Percentiles rank a stretch among this genome's conserved stretches.
Evolutionary conservation across 345 rosid species (phyloP).

Genomic region (Ricinus communis): DNA sequence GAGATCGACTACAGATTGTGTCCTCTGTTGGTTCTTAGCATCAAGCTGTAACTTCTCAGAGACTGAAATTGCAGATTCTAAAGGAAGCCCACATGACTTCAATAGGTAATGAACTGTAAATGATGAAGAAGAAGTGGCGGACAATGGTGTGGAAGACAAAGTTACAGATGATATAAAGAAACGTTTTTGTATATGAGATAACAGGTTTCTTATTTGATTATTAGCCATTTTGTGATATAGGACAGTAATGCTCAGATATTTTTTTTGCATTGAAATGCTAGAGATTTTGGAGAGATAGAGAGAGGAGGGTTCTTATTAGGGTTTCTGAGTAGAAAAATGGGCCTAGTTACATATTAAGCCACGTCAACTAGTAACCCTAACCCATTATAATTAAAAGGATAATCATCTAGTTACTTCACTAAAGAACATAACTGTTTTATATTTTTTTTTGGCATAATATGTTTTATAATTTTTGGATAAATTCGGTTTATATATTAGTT

Average conservation of each 20-base stretch:
- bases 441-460: too few species aligned
- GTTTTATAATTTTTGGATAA: too few species aligned
- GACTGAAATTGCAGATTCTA: conserved; percentile 21
- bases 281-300: too few species aligned
- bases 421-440: too few species aligned
- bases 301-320: too few species aligned
- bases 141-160: not conserved
- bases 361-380: too few species aligned
- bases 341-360: too few species aligned
- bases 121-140: not conserved
- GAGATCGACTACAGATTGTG: conserved; percentile 12
- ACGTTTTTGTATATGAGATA: not conserved
- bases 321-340: too few species aligned
- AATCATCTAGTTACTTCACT: too few species aligned
- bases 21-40: not conserved
- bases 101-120: conserved; percentile 14
- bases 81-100: conserved; percentile 27
- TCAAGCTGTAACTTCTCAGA: conserved; percentile 18
- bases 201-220: not conserved
- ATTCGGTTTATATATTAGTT: too few species aligned
- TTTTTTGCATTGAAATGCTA: too few species aligned
- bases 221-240: not conserved
- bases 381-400: too few species aligned
- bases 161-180: conserved; percentile 1
- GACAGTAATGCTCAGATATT: not conserved